Evolutionary conservation across 768 basidiomycete genomes (phyloP), one percentile per base, ranked within the genome.

Genomic region (Paxillus ammoniavirescens): DNA sequence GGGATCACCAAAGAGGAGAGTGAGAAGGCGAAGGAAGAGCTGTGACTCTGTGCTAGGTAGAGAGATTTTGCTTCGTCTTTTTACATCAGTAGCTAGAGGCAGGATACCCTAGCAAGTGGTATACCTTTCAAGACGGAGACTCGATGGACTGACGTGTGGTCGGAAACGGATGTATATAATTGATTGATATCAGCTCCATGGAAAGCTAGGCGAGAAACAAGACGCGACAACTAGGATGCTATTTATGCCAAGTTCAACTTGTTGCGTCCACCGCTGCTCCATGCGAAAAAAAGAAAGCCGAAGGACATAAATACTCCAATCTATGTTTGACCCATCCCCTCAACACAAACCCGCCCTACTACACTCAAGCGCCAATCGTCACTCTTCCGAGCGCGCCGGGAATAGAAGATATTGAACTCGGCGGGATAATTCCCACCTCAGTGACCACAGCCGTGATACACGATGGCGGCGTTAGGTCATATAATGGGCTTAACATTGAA

Each of bases 401-500:
- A 69, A 93, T 89, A 37, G 88, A 87, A 62, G 87, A 84, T 59
- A 95, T 91, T 57, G 92, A 92, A 60, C 87, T 93, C 0, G 94
- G 92, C 4, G 94, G 94, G 57, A 96, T 97, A 50, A 98, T 77
- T 2, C 96, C 96, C 42, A 95, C 94, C 73, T 99, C 97, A 3
- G 96, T 98, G 50, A 98, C 93, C 21, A 99, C 92, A 15, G 91
- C 96, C 1, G 97, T 96, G 57, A 99, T 94, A 66, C 84, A 89
- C 17, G 82, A 82, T 1, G 95, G 89, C 2, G 96, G 92, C 2
- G 97, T 97, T 42, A 98, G 76, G 69, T 99, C 97, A 65, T 98
- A 99, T 12, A 98, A 71, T 6, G 96, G 89, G 67, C 89, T 91
- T 57, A 97, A 74, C 18, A 87, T 81, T 60, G 93, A 86, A 14